Percentiles rank a stretch among this genome's conserved stretches.
These are phyloP conservation scores for Sugiyamaella japonica DNA, from an alignment of 1,139 yeast genomes.

Conservation along the genomic window DNA sequence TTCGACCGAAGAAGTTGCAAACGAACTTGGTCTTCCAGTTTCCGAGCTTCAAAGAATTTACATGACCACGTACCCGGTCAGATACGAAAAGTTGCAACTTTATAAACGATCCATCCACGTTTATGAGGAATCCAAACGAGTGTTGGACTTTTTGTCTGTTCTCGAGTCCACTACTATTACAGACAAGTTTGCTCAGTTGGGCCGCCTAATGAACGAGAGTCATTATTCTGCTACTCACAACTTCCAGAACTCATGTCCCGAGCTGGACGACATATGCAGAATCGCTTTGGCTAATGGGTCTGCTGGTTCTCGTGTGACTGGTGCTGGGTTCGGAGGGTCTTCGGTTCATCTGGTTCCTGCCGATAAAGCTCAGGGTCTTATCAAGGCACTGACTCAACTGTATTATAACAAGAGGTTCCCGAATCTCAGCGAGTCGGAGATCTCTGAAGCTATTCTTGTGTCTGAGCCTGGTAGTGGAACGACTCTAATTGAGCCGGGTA, in stretches of 20 bases:
- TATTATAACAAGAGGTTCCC: slow-evolving; percentile 57
- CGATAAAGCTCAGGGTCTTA: slow-evolving; percentile 48
- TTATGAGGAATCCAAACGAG: slow-evolving; percentile 62
- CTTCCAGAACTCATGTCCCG: slow-evolving; percentile 58
- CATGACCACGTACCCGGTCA: slow-evolving; percentile 57
- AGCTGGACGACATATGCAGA: slow-evolving; percentile 52
- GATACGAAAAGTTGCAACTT: slow-evolving; percentile 55
- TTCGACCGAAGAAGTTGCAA: slow-evolving; percentile 52
- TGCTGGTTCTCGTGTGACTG: slow-evolving; percentile 68
- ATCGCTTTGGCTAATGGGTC: slow-evolving; percentile 60
- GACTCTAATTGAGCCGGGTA: slow-evolving; percentile 42
- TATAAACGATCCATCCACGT: slow-evolving; percentile 65
- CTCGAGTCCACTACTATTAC: slow-evolving; percentile 35
- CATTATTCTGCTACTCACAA: slow-evolving; percentile 53
- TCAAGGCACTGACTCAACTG: slow-evolving; percentile 49
- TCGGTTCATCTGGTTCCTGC: slow-evolving; percentile 61
- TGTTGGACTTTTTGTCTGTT: slow-evolving; percentile 51
- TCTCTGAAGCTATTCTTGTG: slow-evolving; percentile 55
- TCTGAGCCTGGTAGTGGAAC: slow-evolving; percentile 63
- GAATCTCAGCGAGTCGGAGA: slow-evolving; percentile 45
- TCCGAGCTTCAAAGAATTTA: slow-evolving; percentile 50
- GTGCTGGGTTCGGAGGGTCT: slow-evolving; percentile 84
- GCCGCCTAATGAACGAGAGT: slow-evolving; percentile 58
- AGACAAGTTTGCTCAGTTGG: slow-evolving; percentile 43
- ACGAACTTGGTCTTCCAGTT: slow-evolving; percentile 45